These are phyloP conservation scores for Globisporangium polare DNA, from an alignment of 352 stramenopile species.

Conservation along the genomic window DNA sequence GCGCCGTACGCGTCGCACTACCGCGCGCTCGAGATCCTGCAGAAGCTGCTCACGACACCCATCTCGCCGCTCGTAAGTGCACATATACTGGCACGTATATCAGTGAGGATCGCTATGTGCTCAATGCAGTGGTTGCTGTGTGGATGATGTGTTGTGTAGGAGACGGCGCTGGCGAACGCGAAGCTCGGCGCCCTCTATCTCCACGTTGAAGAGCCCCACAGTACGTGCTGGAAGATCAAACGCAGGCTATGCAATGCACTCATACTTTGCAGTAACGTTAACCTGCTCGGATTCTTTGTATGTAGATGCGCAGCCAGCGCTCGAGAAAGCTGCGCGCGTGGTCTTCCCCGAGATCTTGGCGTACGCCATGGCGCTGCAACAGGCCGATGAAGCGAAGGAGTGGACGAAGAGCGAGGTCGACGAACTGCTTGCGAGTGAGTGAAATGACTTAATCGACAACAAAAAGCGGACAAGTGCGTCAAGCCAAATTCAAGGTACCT, in stretches of 20 bases:
- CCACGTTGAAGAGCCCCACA: conserved; percentile 59
- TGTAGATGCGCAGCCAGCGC: conserved; percentile 50
- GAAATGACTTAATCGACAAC: not conserved
- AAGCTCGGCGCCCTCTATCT: conserved; percentile 47
- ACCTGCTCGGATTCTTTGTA: no score
- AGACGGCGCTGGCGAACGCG: conserved; percentile 27
- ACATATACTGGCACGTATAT: not conserved
- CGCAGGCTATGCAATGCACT: no score
- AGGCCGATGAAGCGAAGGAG: conserved; percentile 16
- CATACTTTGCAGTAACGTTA: no score
- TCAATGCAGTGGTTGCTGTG: not conserved
- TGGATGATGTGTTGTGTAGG: conserved; percentile 18
- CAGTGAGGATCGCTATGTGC: no score
- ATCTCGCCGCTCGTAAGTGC: conserved; percentile 25
- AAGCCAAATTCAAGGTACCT: no score
- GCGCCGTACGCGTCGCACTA: conserved; percentile 51
- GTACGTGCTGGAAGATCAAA: conserved; percentile 35
- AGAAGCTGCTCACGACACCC: conserved; percentile 40
- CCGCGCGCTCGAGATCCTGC: conserved; percentile 47
- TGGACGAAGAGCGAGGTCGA: conserved; percentile 16
- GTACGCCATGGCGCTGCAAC: conserved; percentile 21
- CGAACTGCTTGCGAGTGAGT: not conserved
- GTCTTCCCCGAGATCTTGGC: conserved; percentile 38
- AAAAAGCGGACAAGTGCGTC: no score
- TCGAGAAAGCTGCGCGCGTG: conserved; percentile 36